phyloP scores from a whole-genome alignment of 441 rosid species.

The Bocquillonia castaneifolia region DNA sequence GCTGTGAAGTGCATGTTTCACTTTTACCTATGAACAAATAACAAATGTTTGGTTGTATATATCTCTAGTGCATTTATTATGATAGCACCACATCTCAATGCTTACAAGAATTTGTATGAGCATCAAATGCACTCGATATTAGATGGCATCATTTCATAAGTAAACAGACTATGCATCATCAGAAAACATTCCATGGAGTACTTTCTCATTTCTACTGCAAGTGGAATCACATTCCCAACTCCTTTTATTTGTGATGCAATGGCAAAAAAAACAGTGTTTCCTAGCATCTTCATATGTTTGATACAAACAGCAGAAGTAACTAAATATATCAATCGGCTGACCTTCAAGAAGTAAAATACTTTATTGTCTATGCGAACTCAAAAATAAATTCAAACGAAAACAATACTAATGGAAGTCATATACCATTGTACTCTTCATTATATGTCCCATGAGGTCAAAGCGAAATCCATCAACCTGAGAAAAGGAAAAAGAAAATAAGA shows the following conservation, averaged over 20 bases:
- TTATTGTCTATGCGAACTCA: neutral
- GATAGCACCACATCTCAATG: conserved; percentile 1
- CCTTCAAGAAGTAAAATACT: neutral
- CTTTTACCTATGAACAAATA: conserved; percentile 54
- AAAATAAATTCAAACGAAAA: neutral
- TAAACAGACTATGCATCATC: conserved; percentile 9
- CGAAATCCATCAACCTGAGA: conserved; percentile 94
- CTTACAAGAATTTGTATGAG: conserved; percentile 8
- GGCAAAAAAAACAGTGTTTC: neutral
- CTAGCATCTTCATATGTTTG: neutral
- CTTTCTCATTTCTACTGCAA: neutral
- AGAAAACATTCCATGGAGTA: no score
- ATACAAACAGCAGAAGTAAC: neutral
- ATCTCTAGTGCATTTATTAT: conserved; percentile 1
- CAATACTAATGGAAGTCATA: conserved; percentile 23
- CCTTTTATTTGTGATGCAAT: neutral
- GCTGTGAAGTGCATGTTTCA: conserved; percentile 57
- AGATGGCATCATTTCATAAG: neutral
- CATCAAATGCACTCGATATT: conserved; percentile 12
- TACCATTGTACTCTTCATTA: conserved; percentile 91
- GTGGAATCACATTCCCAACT: neutral
- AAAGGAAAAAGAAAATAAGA: conserved; percentile 19
- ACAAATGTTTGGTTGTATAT: conserved; percentile 18
- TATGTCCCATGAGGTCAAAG: conserved; percentile 96
- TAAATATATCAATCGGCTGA: neutral